Evolutionary conservation across 228 moss, liverwort and hornwort species (phyloP).

Genomic region (Sphagnum fallax): DNA sequence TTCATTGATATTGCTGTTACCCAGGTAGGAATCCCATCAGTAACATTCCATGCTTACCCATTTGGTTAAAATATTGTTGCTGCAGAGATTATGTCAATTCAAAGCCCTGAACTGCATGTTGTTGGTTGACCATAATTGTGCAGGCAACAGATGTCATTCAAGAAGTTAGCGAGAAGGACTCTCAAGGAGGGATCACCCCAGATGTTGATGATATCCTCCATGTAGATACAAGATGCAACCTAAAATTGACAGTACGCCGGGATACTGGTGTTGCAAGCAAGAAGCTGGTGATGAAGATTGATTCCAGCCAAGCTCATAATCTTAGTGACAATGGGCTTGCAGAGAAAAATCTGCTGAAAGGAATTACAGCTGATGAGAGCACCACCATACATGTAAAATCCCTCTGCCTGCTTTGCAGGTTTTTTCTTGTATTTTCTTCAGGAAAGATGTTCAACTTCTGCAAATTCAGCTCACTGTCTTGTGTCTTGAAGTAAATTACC

Average conservation of each 20-base stretch:
- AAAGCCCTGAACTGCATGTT: too few species aligned
- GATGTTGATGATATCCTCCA: conserved; percentile 13
- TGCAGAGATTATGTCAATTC: background rate
- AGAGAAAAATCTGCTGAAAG: conserved; percentile 49
- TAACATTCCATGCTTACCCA: too few species aligned
- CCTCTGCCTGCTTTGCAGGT: background rate
- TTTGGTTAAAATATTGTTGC: background rate
- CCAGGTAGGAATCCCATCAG: conserved; percentile 15
- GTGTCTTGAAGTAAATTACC: background rate
- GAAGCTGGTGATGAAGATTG: conserved; percentile 29
- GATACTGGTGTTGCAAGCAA: conserved; percentile 41
- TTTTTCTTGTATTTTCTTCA: background rate
- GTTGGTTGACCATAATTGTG: background rate
- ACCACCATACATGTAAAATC: conserved; percentile 50
- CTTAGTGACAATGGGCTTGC: conserved; percentile 36
- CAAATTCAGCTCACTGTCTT: background rate
- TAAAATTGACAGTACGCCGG: conserved; percentile 28
- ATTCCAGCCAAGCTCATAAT: conserved; percentile 25
- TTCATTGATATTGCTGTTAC: conserved; percentile 56
- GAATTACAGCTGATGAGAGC: conserved; percentile 63
- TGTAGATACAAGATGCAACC: conserved; percentile 21
- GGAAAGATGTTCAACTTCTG: background rate
- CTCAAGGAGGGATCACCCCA: conserved; percentile 5
- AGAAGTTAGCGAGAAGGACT: conserved; percentile 14
- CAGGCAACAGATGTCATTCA: conserved; percentile 46